These are phyloP conservation scores for Zymoseptoria ardabiliae DNA, from an alignment of 2,329 filamentous ascomycete genomes.

Conservation along the genomic window DNA sequence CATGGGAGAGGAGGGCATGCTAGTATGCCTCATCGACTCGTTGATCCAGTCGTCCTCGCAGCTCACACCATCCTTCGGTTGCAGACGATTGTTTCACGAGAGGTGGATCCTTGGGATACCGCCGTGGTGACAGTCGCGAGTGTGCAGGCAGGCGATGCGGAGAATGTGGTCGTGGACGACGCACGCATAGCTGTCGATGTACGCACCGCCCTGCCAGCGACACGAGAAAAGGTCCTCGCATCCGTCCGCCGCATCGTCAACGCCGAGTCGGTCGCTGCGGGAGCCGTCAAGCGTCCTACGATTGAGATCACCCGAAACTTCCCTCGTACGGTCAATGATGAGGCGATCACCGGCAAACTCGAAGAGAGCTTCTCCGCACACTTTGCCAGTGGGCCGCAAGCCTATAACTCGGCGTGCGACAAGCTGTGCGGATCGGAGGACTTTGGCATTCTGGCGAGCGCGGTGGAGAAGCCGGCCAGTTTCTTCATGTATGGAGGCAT, in stretches of 20 bases:
- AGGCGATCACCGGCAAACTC: conserved; percentile 35
- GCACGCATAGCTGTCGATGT: conserved; percentile 51
- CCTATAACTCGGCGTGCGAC: conserved; percentile 35
- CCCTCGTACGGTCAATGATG: conserved; percentile 49
- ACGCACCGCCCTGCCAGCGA: conserved; percentile 40
- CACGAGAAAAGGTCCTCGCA: conserved; percentile 41
- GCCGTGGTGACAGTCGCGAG: conserved; percentile 53
- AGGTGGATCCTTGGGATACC: conserved; percentile 46
- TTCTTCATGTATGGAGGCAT: conserved; percentile 54
- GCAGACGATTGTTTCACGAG: conserved; percentile 53
- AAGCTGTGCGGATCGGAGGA: conserved; percentile 49
- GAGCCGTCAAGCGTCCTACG: conserved; percentile 37
- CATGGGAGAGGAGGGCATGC: conserved; percentile 54
- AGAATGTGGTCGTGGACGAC: conserved; percentile 53
- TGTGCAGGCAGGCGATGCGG: conserved; percentile 52
- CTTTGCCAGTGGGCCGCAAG: conserved; percentile 33
- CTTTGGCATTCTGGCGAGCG: conserved; percentile 49
- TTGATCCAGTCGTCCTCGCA: conserved; percentile 55
- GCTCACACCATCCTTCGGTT: conserved; percentile 49
- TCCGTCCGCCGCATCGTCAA: conserved; percentile 48
- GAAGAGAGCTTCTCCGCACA: conserved; percentile 39
- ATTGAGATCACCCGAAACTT: conserved; percentile 38
- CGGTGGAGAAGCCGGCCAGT: conserved; percentile 42
- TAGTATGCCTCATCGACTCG: conserved; percentile 47
- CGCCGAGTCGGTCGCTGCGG: conserved; percentile 47